Evolutionary conservation across 139 green algal genomes (phyloP).

Genomic region (Chlamydomonas sphaeroides): DNA sequence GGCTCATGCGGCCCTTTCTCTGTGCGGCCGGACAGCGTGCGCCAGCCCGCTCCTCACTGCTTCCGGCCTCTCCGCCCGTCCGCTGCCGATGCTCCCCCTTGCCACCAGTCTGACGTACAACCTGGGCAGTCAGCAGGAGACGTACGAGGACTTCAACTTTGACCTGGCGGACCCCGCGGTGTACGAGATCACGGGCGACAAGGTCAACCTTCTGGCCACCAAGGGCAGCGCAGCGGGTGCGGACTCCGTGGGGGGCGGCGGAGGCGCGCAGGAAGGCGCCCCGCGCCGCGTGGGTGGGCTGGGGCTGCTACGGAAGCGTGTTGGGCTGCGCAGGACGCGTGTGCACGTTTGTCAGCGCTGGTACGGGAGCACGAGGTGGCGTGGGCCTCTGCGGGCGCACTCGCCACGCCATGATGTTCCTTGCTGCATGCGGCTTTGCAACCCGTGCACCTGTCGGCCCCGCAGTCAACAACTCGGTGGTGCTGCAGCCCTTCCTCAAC

Average conservation of each 20-base stretch:
- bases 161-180: not conserved
- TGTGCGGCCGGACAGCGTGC: too few relatives aligned
- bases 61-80: not conserved
- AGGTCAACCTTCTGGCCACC: slow-evolving; percentile 25
- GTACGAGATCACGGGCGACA: slow-evolving; percentile 3
- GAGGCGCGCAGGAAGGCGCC: not conserved
- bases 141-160: slow-evolving; percentile 48
- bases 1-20: too few relatives aligned
- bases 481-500: slow-evolving; percentile 26
- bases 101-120: slow-evolving; percentile 55
- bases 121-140: slow-evolving; percentile 47
- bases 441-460: not conserved
- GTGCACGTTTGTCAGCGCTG: too few relatives aligned
- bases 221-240: slow-evolving; percentile 32
- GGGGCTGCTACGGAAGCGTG: not conserved
- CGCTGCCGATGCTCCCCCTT: not conserved
- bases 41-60: too few relatives aligned
- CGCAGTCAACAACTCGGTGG: slow-evolving; percentile 33
- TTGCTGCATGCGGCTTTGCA: not conserved
- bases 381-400: not conserved
- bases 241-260: not conserved
- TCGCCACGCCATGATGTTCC: not conserved
- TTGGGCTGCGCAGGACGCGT: not conserved
- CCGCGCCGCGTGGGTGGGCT: not conserved
- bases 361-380: too few relatives aligned